Evolutionary conservation across 257 asterid genomes (phyloP), one percentile per base, ranked within the genome.

Genomic region (Solanum bukasovii): DNA sequence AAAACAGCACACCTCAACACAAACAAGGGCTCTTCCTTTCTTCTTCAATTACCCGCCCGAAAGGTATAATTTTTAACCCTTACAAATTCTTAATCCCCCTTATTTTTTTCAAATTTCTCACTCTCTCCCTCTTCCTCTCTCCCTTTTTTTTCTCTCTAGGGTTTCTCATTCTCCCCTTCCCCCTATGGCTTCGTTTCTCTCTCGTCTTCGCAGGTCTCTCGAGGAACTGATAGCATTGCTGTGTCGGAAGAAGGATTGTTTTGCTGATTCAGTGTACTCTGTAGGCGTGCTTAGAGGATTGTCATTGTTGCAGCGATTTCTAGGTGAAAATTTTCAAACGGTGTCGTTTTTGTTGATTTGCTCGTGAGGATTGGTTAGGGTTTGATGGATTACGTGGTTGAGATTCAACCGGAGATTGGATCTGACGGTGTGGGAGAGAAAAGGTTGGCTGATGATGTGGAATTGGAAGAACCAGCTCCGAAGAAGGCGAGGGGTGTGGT

Each of bases 391-490:
- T 93, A 93, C 4, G 20, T 85, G 49, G 85, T 35, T 27, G 93
- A 85, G 89, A 27, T 46, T 9, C 68, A 81, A 49, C 68, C 68
- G 68, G 85, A 81, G 68, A 5, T 74, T 83, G 93, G 89, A 65
- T 90, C 90, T 59, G 93, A 85, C 89, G 84, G 90, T 90, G 93
- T 92, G 91, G 96, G 92, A 9, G 90, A 90, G 88, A 95, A 95
- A 89, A 90, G 98, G 90, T 89, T 88, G 52, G 95, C 88, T 91
- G 96, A 89, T 89, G 96, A 89, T 68, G 93, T 78, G 88, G 93
- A 89, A 56, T 74, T 34, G 29, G 89, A 81, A 38, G 86, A 87
- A 67, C 84, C 88, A 68, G 88, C 84, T 86, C 72, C 89, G 92
- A 86, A 52, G 87, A 84, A 72, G 89, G 87, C 88, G 87, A 86